phyloP scores from a whole-genome alignment of 148 eudicot genomes.

The Bassia scoparia region DNA sequence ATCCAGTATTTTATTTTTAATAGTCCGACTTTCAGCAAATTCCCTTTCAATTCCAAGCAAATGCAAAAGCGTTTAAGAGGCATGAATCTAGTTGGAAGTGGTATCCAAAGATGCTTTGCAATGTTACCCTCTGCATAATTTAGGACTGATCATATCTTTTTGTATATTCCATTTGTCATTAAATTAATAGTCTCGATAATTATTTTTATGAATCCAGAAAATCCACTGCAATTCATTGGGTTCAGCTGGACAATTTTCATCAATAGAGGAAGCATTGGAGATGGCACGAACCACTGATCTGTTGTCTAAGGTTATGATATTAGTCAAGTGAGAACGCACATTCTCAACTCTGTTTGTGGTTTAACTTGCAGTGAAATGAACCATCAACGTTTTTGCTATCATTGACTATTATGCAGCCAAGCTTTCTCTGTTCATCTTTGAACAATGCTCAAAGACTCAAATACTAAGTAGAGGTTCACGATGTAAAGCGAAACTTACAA shows the following conservation, averaged over 20 bases:
- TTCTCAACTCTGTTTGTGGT: too few species aligned
- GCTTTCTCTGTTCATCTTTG: slow-evolving; percentile 29
- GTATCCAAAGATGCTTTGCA: neutral
- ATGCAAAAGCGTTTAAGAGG: neutral
- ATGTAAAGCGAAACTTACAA: slow-evolving; percentile 60
- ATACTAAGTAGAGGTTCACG: slow-evolving; percentile 50
- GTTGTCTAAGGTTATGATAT: slow-evolving; percentile 69
- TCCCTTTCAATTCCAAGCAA: too few species aligned
- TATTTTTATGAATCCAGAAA: slow-evolving; percentile 43
- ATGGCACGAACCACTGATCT: slow-evolving; percentile 58
- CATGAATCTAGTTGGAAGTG: neutral
- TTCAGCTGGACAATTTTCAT: slow-evolving; percentile 70
- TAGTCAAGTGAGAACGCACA: slow-evolving; percentile 55
- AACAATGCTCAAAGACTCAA: slow-evolving; percentile 48
- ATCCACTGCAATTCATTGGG: slow-evolving; percentile 85
- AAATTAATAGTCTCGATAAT: neutral
- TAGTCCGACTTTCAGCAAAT: too few species aligned
- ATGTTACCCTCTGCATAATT: neutral
- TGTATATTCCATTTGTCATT: too few species aligned
- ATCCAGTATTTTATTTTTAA: too few species aligned
- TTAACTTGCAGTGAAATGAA: neutral
- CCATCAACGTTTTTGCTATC: slow-evolving; percentile 5
- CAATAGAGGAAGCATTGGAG: slow-evolving; percentile 70
- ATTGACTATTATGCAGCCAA: too few species aligned
- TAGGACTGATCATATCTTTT: too few species aligned